Conservation (phyloP, 768 basidiomycete genomes). For the Arthromyces matolae region DNA sequence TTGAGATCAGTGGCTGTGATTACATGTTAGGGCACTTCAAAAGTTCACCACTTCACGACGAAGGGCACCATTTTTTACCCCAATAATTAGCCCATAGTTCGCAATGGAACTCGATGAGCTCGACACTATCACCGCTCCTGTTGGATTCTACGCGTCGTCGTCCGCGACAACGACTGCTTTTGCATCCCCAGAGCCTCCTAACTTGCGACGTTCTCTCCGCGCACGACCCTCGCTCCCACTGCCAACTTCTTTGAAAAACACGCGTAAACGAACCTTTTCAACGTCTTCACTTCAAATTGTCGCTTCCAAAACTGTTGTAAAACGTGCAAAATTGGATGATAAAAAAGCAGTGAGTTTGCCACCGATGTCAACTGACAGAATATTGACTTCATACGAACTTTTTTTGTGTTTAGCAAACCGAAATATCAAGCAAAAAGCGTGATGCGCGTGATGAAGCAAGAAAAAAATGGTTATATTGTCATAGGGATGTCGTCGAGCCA, state of each 20-base stretch:
- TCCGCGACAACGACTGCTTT: not conserved
- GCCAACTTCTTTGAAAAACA: not conserved
- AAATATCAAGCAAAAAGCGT: conserved; percentile 33
- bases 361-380: not conserved
- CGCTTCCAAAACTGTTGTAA: conserved; percentile 23
- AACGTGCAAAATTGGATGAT: conserved; percentile 27
- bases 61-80: not conserved
- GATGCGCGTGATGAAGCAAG: conserved; percentile 37
- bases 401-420: conserved; percentile 33
- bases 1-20: too few species aligned
- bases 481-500: conserved; percentile 42
- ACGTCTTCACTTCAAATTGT: conserved; percentile 7
- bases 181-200: not conserved
- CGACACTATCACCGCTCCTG: not conserved
- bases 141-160: conserved; percentile 7
- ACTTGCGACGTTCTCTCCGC: conserved; percentile 13
- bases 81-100: not conserved
- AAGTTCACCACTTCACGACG: too few species aligned
- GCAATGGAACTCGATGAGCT: conserved; percentile 11
- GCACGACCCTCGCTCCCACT: conserved; percentile 10
- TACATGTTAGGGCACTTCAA: not conserved
- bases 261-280: conserved; percentile 19
- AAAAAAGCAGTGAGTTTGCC: conserved; percentile 36
- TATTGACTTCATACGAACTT: not conserved
- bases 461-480: conserved; percentile 43